Evolutionary conservation across 2,329 filamentous ascomycete genomes (phyloP).

Genomic region (Phoma sp.): DNA sequence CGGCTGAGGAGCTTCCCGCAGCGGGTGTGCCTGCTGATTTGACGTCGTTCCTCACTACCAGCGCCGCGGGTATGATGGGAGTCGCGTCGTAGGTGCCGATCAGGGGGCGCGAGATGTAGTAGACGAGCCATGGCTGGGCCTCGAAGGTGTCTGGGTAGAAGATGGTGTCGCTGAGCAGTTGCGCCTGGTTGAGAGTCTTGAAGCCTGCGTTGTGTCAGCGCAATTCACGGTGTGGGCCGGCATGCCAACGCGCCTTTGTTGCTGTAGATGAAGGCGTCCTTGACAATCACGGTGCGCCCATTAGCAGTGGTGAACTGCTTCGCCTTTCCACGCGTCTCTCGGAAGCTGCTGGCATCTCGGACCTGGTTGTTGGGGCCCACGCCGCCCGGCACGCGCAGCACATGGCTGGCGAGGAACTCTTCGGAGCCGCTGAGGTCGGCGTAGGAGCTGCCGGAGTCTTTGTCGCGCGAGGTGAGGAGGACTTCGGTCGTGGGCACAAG

Average conservation of each 20-base stretch:
- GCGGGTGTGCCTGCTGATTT: slow-evolving; percentile 6
- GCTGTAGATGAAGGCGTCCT: slow-evolving; percentile 90
- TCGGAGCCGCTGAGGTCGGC: slow-evolving; percentile 85
- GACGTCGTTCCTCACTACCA: slow-evolving; percentile 30
- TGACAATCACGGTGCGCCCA: slow-evolving; percentile 89
- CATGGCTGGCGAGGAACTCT: slow-evolving; percentile 96
- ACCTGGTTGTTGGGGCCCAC: slow-evolving; percentile 54
- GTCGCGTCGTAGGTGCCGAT: slow-evolving; percentile 82
- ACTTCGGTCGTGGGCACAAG: slow-evolving; percentile 94
- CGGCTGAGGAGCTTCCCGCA: slow-evolving; percentile 29
- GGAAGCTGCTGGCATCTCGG: slow-evolving; percentile 64
- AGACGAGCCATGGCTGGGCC: slow-evolving; percentile 91
- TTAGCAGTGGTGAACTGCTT: slow-evolving; percentile 94
- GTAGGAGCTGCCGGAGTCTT: slow-evolving; percentile 78
- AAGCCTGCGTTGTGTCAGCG: slow-evolving; percentile 67
- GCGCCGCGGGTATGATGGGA: slow-evolving; percentile 69
- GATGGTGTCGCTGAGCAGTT: slow-evolving; percentile 80
- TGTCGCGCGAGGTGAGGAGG: slow-evolving; percentile 84
- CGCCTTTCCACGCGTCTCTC: slow-evolving; percentile 89
- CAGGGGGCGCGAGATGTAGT: slow-evolving; percentile 90
- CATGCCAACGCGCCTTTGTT: slow-evolving; percentile 76
- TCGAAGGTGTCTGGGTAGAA: slow-evolving; percentile 92
- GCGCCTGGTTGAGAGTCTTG: slow-evolving; percentile 87
- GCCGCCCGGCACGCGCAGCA: slow-evolving; percentile 76
- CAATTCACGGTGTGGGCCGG: neutral